Conservation (phyloP, 1,284 basidiomycete genomes). For the Taiwanofungus camphoratus region DNA sequence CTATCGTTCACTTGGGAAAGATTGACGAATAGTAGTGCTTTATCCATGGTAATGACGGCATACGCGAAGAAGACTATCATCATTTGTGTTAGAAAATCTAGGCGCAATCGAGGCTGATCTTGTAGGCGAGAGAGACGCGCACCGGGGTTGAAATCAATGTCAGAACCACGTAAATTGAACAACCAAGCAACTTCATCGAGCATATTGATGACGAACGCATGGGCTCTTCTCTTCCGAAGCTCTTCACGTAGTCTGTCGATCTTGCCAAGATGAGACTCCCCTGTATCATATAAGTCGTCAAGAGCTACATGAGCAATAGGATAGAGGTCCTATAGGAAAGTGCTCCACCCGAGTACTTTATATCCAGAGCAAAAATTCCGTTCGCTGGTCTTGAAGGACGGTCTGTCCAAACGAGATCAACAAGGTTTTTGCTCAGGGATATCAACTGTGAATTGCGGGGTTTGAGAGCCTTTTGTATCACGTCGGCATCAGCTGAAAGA, state of each 20-base stretch:
- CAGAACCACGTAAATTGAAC: constrained; percentile 89
- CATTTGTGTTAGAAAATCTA: too few relatives aligned
- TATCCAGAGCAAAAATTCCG: constrained; percentile 64
- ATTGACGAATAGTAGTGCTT: constrained; percentile 73
- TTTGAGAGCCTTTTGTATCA: constrained; percentile 47
- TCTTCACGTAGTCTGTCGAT: constrained; percentile 62
- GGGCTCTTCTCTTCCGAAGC: constrained; percentile 57
- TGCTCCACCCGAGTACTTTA: constrained; percentile 60
- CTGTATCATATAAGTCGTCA: constrained; percentile 27
- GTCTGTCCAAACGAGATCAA: constrained; percentile 80
- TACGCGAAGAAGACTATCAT: constrained; percentile 87
- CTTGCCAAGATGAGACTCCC: constrained; percentile 65
- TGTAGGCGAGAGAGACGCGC: constrained; percentile 9
- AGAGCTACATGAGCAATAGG: too few relatives aligned
- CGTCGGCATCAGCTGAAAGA: constrained; percentile 50
- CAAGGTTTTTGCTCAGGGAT: constrained; percentile 64
- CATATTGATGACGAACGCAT: constrained; percentile 71
- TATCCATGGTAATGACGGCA: constrained; percentile 69
- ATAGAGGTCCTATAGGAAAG: too few relatives aligned
- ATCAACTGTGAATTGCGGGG: constrained; percentile 55
- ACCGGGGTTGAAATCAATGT: constrained; percentile 90
- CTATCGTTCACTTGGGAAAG: constrained; percentile 54
- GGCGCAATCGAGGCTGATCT: background rate
- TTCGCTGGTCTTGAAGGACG: constrained; percentile 71
- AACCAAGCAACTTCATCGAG: constrained; percentile 93